Percentiles rank a stretch among this genome's conserved stretches.
These are phyloP conservation scores for Mesembryanthemum crystallinum DNA, from an alignment of 148 eudicot species.

Conservation along the genomic window DNA sequence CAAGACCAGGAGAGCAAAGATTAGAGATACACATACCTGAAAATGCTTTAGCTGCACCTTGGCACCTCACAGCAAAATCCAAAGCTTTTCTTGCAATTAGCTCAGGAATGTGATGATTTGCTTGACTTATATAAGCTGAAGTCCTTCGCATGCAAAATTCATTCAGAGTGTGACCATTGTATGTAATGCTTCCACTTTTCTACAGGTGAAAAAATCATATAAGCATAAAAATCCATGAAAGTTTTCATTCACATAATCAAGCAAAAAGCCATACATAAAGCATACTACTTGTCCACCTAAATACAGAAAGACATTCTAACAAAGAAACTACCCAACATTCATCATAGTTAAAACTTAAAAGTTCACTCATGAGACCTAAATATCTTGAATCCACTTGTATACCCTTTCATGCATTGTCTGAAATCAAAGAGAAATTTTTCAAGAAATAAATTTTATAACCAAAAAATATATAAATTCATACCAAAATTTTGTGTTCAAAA, in stretches of 20 bases:
- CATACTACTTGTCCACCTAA: not conserved
- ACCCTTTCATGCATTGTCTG: not conserved
- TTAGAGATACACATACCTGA: constrained; percentile 40
- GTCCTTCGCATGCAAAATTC: constrained; percentile 78
- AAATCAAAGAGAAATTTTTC: too few species aligned
- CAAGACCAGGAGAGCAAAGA: not conserved
- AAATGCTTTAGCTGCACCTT: constrained; percentile 60
- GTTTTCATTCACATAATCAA: not conserved
- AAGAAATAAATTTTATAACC: too few species aligned
- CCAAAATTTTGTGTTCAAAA: too few species aligned
- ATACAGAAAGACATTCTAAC: not conserved
- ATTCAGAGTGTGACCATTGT: constrained; percentile 66
- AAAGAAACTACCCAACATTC: not conserved
- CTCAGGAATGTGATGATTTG: constrained; percentile 86
- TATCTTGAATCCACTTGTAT: not conserved
- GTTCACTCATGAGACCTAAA: not conserved
- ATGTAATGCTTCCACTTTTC: constrained; percentile 69
- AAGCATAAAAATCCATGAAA: not conserved
- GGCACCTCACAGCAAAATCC: constrained; percentile 89
- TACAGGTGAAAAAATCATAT: constrained; percentile 28
- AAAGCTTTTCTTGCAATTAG: constrained; percentile 84
- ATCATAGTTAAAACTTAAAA: not conserved
- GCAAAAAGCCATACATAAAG: not conserved
- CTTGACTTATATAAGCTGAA: constrained; percentile 81
- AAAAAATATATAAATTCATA: too few species aligned